Base-by-base conservation (phyloP, 495 filamentous ascomycete species). In the Cenococcum geophilum region DNA sequence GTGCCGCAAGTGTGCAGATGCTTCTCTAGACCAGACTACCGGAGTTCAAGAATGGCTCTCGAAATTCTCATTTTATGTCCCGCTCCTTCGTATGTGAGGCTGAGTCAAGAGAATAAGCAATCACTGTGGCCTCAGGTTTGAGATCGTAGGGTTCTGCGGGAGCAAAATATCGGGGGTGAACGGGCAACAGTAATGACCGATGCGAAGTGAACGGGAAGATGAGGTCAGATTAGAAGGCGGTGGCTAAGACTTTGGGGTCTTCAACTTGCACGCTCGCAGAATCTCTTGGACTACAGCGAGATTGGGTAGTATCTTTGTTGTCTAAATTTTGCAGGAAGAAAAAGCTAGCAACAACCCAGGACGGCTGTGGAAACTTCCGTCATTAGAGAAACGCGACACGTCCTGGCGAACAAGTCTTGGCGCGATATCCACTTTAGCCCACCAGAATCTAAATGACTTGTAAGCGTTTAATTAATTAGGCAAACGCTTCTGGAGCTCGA, bases 341-440 rank as follows among this genome's bases (percentile, higher is more conserved):
- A 32, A 32, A 32, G 2, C 27, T 32, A 32, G 27, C 27, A 32
- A 32, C 27, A 6, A 32, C 27, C 3, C 27, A 32, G 27, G 27
- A 32, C 27, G 27, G 27, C 6, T 32, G 27, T 32, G 27, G 53
- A 4, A 27, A 55, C 12, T 55, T 55, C 53, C 53, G 53, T 36
- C 23, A 27, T 55, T 36, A 55, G 34, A 36, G 53, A 36, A 55
- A 9, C 53, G 27, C 53, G 53, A 55, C 53, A 36, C 53, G 53
- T 34, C 53, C 27, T 2, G 6, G 27, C 27, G 27, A 32, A 32
- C 27, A 2, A 32, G 27, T 6, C 27, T 32, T 32, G 27, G 27
- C 27, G 27, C 27, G 27, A 32, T 32, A 2, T 32, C 27, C n/a
- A n/a, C n/a, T n/a, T n/a, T n/a, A n/a, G 27, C 27, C 27, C 27